Conservation (phyloP, 2,329 filamentous ascomycete genomes). For the Neurospora sp. region DNA sequence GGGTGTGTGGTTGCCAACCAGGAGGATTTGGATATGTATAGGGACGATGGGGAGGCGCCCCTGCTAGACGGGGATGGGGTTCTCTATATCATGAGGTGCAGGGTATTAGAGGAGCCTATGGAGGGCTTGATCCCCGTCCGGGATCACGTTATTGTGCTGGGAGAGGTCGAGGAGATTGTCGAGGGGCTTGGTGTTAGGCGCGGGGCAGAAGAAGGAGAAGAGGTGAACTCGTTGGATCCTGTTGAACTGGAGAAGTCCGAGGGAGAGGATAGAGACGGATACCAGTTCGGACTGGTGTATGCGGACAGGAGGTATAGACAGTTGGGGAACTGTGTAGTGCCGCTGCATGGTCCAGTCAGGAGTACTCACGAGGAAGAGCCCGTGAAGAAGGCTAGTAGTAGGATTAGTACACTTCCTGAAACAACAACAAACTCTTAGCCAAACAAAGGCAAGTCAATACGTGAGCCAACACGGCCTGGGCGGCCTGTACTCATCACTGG, state of each 20-base stretch:
- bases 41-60: slow-evolving; percentile 23
- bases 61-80: slow-evolving; percentile 42
- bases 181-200: slow-evolving; percentile 18
- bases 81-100: slow-evolving; percentile 37
- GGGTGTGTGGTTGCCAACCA: slow-evolving; percentile 15
- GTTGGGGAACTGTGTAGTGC: slow-evolving; percentile 43
- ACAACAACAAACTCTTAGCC: background rate
- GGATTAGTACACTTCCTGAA: background rate
- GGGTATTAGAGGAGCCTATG: slow-evolving; percentile 28
- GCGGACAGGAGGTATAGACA: slow-evolving; percentile 39
- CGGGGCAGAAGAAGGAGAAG: slow-evolving; percentile 5
- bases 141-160: slow-evolving; percentile 43
- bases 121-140: slow-evolving; percentile 36
- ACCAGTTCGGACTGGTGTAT: slow-evolving; percentile 36
- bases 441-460: background rate
- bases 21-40: background rate
- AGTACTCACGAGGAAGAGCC: background rate
- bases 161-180: slow-evolving; percentile 38
- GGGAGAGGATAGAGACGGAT: background rate
- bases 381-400: background rate
- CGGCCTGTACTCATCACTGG: background rate
- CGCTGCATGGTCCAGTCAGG: slow-evolving; percentile 37
- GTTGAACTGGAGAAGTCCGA: background rate
- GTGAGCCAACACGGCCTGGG: background rate
- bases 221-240: slow-evolving; percentile 6